Evolutionary conservation across 2,329 filamentous ascomycete species (phyloP).

Genomic region (Teratosphaeria pseudoeucalypti): DNA sequence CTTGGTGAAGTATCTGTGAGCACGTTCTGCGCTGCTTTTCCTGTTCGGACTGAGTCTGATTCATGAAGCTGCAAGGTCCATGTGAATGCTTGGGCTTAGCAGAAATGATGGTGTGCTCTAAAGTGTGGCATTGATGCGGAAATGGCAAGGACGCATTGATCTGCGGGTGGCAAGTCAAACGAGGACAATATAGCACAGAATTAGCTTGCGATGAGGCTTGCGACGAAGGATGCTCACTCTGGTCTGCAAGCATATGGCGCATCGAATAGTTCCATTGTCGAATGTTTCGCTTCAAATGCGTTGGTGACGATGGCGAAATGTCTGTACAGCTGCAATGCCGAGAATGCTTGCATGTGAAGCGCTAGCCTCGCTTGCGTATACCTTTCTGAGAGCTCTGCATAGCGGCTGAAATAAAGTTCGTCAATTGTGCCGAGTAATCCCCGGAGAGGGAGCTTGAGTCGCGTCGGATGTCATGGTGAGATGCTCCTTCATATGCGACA

Average conservation of each 20-base stretch:
- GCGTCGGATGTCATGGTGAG: neutral
- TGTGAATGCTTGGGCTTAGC: no score
- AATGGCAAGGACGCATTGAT: neutral
- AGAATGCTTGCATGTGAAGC: neutral
- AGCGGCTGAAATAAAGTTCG: neutral
- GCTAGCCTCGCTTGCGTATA: neutral
- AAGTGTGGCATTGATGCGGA: neutral
- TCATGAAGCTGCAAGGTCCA: no score
- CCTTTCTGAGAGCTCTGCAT: neutral
- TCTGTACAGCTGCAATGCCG: neutral
- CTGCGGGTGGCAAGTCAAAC: neutral
- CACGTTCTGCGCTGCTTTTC: conserved; percentile 5
- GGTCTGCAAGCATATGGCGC: neutral
- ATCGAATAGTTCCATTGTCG: no score
- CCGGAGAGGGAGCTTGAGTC: neutral
- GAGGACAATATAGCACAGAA: neutral
- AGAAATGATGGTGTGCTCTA: no score
- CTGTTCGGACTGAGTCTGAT: conserved; percentile 1
- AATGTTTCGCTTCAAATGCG: no score
- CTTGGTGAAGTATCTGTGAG: conserved; percentile 3
- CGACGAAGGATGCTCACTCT: no score
- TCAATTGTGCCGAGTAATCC: neutral
- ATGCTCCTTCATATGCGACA: neutral
- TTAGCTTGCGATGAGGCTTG: neutral
- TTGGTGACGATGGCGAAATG: neutral